These are phyloP conservation scores for Coemansia sp. DNA, from an alignment of 192 early-diverging fungal species.

Conservation along the genomic window DNA sequence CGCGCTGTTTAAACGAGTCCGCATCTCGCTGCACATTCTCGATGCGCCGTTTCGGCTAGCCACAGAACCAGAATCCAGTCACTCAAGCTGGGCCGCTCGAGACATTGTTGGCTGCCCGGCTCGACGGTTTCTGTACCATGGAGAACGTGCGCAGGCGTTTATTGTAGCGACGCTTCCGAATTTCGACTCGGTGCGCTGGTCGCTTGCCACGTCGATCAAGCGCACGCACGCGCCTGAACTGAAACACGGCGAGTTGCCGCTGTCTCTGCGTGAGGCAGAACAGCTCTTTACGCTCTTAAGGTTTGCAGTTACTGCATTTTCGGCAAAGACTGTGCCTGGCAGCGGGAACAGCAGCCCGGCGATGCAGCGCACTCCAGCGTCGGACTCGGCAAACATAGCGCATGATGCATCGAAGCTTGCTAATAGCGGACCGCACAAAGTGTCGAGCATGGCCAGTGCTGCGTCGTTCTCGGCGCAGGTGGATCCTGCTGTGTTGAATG, in stretches of 20 bases:
- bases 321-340: constrained; percentile 15
- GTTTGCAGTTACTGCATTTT: constrained; percentile 22
- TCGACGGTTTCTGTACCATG: constrained; percentile 31
- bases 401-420: not conserved
- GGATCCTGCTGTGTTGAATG: too few relatives aligned
- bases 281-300: constrained; percentile 28
- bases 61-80: not conserved
- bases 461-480: constrained; percentile 11
- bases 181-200: constrained; percentile 36
- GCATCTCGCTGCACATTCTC: constrained; percentile 38
- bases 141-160: constrained; percentile 28
- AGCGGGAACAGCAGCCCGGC: constrained; percentile 9
- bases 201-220: constrained; percentile 31
- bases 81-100: constrained; percentile 16
- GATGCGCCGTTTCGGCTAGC: constrained; percentile 4
- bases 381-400: not conserved
- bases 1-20: constrained; percentile 33
- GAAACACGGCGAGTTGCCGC: constrained; percentile 22
- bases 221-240: constrained; percentile 18
- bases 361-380: constrained; percentile 1
- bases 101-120: constrained; percentile 21
- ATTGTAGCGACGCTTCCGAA: constrained; percentile 36
- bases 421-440: not conserved
- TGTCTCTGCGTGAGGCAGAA: constrained; percentile 16
- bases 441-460: constrained; percentile 11